phyloP scores from a whole-genome alignment of 2,329 filamentous ascomycete species.

The Chaetomium sp. region DNA sequence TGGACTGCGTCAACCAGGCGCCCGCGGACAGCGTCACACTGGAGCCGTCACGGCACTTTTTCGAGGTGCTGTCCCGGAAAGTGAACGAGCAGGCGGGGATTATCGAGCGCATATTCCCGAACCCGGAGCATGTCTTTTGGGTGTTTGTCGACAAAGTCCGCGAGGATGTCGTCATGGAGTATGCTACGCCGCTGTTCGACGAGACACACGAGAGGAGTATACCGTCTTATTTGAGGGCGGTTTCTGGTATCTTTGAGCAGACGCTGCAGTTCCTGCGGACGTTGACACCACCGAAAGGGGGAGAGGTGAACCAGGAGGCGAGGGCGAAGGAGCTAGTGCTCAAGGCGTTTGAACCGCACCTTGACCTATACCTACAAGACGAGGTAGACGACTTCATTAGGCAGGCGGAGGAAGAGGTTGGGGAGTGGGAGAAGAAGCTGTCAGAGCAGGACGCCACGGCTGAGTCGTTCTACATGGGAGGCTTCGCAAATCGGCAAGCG shows the following conservation, averaged over 20 bases:
- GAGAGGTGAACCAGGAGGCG: slow-evolving; percentile 54
- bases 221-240: slow-evolving; percentile 78
- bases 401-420: slow-evolving; percentile 75
- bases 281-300: slow-evolving; percentile 66
- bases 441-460: slow-evolving; percentile 87
- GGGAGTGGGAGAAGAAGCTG: slow-evolving; percentile 86
- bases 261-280: slow-evolving; percentile 74
- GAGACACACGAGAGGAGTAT: slow-evolving; percentile 78
- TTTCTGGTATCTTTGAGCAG: slow-evolving; percentile 87
- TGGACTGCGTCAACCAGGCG: slow-evolving; percentile 77
- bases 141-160: slow-evolving; percentile 79
- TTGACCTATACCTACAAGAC: slow-evolving; percentile 91
- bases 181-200: slow-evolving; percentile 81
- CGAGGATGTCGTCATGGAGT: slow-evolving; percentile 84
- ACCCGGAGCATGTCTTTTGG: slow-evolving; percentile 70
- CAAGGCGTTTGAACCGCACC: slow-evolving; percentile 82
- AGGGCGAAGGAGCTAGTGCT: slow-evolving; percentile 69
- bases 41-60: slow-evolving; percentile 79
- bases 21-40: slow-evolving; percentile 69
- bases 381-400: slow-evolving; percentile 84
- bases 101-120: slow-evolving; percentile 81
- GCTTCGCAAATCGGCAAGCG: slow-evolving; percentile 89
- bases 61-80: slow-evolving; percentile 71
- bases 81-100: slow-evolving; percentile 79
- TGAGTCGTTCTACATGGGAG: slow-evolving; percentile 95